A percentile compares a stretch with the other conserved stretches of the same genome.
Conservation (phyloP, 2,329 filamentous ascomycete genomes). For the Aquanectria penicillioides region DNA sequence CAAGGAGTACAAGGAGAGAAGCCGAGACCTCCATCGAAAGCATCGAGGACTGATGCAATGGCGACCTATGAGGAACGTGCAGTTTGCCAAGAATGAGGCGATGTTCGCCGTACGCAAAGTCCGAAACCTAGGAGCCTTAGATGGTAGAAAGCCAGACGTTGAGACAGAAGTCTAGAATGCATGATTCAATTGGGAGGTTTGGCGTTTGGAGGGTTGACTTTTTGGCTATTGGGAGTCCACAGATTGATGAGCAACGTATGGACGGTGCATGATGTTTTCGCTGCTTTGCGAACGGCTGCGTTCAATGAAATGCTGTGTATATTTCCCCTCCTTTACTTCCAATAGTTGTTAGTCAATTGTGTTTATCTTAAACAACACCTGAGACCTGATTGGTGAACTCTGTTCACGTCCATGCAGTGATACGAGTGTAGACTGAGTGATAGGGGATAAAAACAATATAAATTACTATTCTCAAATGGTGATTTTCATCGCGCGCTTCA, state of each 20-base stretch:
- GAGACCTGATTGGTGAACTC: too few relatives aligned
- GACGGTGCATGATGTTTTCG: constrained; percentile 20
- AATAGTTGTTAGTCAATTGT: too few relatives aligned
- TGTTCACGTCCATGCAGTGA: too few relatives aligned
- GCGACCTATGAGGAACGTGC: constrained; percentile 85
- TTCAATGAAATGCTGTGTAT: too few relatives aligned
- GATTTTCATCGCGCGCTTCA: too few relatives aligned
- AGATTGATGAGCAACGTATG: constrained; percentile 27
- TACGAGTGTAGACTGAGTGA: too few relatives aligned
- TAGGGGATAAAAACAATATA: too few relatives aligned
- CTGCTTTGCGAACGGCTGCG: too few relatives aligned
- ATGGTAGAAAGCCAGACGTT: constrained; percentile 85
- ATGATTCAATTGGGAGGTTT: constrained; percentile 5
- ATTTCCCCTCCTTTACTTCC: too few relatives aligned
- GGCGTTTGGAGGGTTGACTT: neutral
- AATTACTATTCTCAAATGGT: too few relatives aligned
- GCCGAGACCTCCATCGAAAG: constrained; percentile 82
- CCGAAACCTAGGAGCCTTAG: constrained; percentile 79
- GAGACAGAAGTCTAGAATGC: constrained; percentile 74
- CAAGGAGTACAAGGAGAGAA: constrained; percentile 73
- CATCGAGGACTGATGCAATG: constrained; percentile 95
- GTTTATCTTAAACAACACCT: too few relatives aligned
- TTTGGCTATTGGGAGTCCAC: neutral
- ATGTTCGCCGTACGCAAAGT: constrained; percentile 81
- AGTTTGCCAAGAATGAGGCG: constrained; percentile 89